Conservation (phyloP, 306 rosid genomes). For the Echinosophora koreensis region DNA sequence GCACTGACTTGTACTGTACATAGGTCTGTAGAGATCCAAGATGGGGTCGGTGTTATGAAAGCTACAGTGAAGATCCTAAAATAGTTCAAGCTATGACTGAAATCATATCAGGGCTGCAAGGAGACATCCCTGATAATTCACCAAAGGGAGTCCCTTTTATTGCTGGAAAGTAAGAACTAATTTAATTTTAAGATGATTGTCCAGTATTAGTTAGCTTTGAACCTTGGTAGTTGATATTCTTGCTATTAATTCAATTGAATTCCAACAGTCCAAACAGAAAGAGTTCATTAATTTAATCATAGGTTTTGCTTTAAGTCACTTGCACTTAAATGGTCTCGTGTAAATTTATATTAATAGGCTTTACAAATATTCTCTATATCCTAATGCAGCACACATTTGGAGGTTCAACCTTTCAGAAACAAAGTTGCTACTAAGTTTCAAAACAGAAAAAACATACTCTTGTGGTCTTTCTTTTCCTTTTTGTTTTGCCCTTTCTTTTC, state of each 20-base stretch:
- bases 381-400: not conserved
- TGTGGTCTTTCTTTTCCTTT: not conserved
- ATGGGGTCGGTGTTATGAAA: conserved; percentile 68
- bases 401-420: conserved; percentile 3
- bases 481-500: not conserved
- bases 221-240: conserved; percentile 32
- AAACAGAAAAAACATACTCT: not conserved
- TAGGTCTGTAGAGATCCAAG: conserved; percentile 71
- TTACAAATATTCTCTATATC: not conserved
- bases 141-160: conserved; percentile 56
- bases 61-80: conserved; percentile 61
- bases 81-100: conserved; percentile 60
- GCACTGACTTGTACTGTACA: not conserved
- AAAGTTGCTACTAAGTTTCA: not conserved
- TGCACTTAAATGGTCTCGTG: not conserved
- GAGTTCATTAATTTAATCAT: conserved; percentile 2
- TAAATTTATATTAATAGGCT: not conserved
- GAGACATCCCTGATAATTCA: conserved; percentile 44
- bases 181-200: conserved; percentile 20
- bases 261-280: not conserved
- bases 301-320: conserved; percentile 14
- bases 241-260: conserved; percentile 12
- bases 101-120: conserved; percentile 58
- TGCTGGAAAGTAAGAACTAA: conserved; percentile 54
- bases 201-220: not conserved